These are phyloP conservation scores for Trypanosoma caninum DNA, from an alignment of 208 protist genomes.

Conservation along the genomic window DNA sequence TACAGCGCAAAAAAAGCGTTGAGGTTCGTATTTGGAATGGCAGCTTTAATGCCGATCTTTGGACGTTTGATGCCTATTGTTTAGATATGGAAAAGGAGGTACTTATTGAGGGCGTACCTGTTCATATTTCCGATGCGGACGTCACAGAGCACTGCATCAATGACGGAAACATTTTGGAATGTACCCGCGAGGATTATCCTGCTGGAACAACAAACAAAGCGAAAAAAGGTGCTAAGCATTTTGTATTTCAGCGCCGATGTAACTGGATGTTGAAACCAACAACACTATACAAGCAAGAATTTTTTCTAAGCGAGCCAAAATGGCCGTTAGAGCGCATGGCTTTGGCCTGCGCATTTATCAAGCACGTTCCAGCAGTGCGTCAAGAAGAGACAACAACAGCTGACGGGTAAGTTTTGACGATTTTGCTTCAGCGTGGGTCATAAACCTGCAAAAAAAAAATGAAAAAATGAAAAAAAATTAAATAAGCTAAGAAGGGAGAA, in stretches of 20 bases:
- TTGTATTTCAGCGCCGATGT: constrained; percentile 63
- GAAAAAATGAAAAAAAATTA: background rate
- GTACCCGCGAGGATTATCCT: constrained; percentile 32
- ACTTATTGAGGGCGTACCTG: constrained; percentile 34
- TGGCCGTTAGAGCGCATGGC: constrained; percentile 56
- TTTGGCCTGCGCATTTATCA: constrained; percentile 48
- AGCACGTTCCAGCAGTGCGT: constrained; percentile 13
- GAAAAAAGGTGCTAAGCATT: constrained; percentile 19
- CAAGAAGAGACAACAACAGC: background rate
- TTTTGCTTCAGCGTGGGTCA: background rate
- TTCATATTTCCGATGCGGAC: constrained; percentile 53
- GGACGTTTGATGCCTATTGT: constrained; percentile 73
- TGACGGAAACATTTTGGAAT: constrained; percentile 86
- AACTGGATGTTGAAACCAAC: constrained; percentile 68
- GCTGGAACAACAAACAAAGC: constrained; percentile 8
- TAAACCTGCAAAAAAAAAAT: background rate
- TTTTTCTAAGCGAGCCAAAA: constrained; percentile 38
- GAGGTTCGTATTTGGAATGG: constrained; percentile 76
- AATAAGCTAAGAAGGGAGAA: constrained; percentile 6
- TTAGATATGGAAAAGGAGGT: constrained; percentile 49
- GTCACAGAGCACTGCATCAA: constrained; percentile 67
- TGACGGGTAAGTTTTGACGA: constrained; percentile 3
- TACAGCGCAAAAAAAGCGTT: constrained; percentile 55
- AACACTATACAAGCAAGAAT: constrained; percentile 55
- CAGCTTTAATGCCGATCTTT: constrained; percentile 31